Conservation (phyloP, 257 asterid species). For the Nicotiana sylvestris region DNA sequence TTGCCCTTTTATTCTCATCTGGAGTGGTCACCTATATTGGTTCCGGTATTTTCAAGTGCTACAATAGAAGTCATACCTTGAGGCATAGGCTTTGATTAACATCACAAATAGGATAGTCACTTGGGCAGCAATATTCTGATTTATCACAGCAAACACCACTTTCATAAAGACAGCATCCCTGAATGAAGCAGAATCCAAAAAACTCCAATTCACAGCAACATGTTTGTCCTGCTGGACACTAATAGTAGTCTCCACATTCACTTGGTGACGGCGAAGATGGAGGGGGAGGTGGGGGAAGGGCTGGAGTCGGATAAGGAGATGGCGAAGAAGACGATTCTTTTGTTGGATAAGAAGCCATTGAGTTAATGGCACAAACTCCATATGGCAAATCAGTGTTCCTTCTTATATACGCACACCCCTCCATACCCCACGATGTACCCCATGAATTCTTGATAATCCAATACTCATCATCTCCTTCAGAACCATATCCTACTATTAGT, state of each 20-base stretch:
- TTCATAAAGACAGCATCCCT: constrained; percentile 19
- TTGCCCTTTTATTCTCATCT: neutral
- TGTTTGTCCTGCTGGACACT: constrained; percentile 20
- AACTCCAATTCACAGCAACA: constrained; percentile 20
- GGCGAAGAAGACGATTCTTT: constrained; percentile 9
- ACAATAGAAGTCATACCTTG: neutral
- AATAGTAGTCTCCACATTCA: constrained; percentile 13
- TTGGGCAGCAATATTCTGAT: constrained; percentile 19
- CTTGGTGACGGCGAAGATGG: neutral
- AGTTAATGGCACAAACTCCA: constrained; percentile 32
- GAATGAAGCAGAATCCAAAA: constrained; percentile 9
- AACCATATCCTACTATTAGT: constrained; percentile 28
- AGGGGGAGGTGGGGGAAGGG: neutral
- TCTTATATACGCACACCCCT: constrained; percentile 19
- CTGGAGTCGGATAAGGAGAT: neutral
- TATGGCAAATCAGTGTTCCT: constrained; percentile 15
- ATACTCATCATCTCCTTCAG: constrained; percentile 18
- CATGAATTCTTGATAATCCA: constrained; percentile 34
- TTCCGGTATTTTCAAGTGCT: neutral
- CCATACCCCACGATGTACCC: constrained; percentile 29
- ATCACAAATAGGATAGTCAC: constrained; percentile 25
- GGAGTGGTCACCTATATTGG: no score
- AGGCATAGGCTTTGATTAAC: constrained; percentile 17
- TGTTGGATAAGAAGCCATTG: constrained; percentile 31
- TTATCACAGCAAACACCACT: constrained; percentile 20